Evolutionary conservation across 2,329 filamentous ascomycete genomes (phyloP), one percentile per base, ranked within the genome.

Genomic region (Dactylella cylindrospora): DNA sequence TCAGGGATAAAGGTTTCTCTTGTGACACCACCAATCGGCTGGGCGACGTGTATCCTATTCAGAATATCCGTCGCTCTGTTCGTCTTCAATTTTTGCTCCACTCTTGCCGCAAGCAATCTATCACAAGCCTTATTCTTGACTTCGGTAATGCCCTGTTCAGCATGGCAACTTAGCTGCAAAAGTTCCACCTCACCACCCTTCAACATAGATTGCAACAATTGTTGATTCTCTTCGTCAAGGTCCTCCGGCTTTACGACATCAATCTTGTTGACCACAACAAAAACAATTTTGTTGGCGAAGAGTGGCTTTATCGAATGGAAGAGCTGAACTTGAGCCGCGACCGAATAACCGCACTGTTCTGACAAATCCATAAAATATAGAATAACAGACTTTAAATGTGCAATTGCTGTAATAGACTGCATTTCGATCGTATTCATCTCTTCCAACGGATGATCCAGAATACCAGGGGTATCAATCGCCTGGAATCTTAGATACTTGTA

Each of bases 381-480:
- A 66, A 98, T 94, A 53, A 91, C 91, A 33, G 90, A 94, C 70
- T 91, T 83, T 72, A 98, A 79, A 78, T 98, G 94, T 45, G 93
- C 93, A 76, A 98, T 95, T 8, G 94, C 93, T 13, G 91, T 97
- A 68, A 98, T 96, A 65, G 87, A 87, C 78, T 97, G 93, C 89
- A 97, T 97, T 76, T 98, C 93, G 72, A 98, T 98, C 2, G 93
- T 97, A 77, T 96, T 95, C 93, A 97, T 98, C 77, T 97, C 93
- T 76, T 97, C 93, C 6, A 98, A 82, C 28, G 91, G 90, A 73
- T 98, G 93, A 70, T 98, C 93, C 64, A 98, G 78, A 68, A 98
- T 95, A 79, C 93, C 93, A n/a, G 91, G 91, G 8, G 93, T 98
- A 75, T 98, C 93, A 69, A 98, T 96, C 22, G 90, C 90, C 76